Conservation (phyloP, 1,139 yeast species). For the Pichia sp. region DNA sequence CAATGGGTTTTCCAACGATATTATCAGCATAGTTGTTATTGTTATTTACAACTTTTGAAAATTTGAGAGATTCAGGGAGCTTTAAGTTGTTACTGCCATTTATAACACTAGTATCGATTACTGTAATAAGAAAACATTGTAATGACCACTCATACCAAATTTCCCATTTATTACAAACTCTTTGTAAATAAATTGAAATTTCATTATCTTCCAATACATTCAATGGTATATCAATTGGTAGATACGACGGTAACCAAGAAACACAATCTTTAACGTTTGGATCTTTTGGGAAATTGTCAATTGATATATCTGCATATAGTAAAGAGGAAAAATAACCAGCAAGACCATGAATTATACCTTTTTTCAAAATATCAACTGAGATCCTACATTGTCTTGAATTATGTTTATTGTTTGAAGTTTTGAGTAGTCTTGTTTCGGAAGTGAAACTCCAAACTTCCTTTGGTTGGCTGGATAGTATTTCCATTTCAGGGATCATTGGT, state of each 20-base stretch:
- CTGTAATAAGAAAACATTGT: conserved; percentile 42
- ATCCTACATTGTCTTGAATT: conserved; percentile 19
- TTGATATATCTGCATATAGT: conserved; percentile 49
- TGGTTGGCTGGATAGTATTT: conserved; percentile 36
- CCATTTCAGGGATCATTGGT: conserved; percentile 48
- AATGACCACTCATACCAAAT: conserved; percentile 77
- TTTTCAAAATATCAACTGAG: conserved; percentile 29
- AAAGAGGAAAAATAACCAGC: conserved; percentile 68
- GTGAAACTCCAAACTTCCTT: conserved; percentile 48
- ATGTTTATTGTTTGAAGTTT: conserved; percentile 15
- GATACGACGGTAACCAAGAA: conserved; percentile 71
- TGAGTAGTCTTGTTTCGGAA: conserved; percentile 34
- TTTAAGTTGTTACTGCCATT: not conserved
- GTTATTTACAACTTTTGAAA: not conserved
- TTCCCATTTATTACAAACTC: conserved; percentile 29
- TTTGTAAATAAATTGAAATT: conserved; percentile 42
- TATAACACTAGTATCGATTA: conserved; percentile 17
- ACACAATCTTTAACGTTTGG: conserved; percentile 25
- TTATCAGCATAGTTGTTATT: no score
- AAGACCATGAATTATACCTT: conserved; percentile 61
- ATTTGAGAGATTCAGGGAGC: not conserved
- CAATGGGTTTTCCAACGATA: no score
- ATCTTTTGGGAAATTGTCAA: conserved; percentile 39
- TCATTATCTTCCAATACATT: conserved; percentile 47
- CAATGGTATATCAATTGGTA: conserved; percentile 55